Percentiles rank a stretch among this genome's conserved stretches.
phyloP scores from a whole-genome alignment of 2,329 filamentous ascomycete genomes.

The Phyllosticta citribraziliensis region DNA sequence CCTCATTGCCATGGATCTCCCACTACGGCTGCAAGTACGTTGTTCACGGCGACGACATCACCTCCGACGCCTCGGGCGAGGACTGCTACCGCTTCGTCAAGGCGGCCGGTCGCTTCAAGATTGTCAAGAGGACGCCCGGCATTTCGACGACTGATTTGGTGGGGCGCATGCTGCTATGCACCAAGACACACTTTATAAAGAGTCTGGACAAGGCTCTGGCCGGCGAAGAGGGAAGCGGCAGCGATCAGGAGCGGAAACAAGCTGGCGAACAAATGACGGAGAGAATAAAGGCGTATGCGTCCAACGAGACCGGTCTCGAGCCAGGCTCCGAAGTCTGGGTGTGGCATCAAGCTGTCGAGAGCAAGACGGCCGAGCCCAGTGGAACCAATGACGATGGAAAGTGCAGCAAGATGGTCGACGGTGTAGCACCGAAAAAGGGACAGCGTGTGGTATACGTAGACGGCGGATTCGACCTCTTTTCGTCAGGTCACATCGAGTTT shows the following conservation, averaged over 20 bases:
- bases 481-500: conserved; percentile 94
- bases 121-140: conserved; percentile 90
- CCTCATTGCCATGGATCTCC: conserved; percentile 82
- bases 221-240: conserved; percentile 64
- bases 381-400: conserved; percentile 49
- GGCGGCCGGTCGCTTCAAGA: conserved; percentile 83
- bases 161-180: conserved; percentile 92
- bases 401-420: conserved; percentile 60
- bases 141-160: conserved; percentile 98
- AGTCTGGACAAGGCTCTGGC: conserved; percentile 60
- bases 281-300: conserved; percentile 76
- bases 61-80: conserved; percentile 82
- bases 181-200: conserved; percentile 85
- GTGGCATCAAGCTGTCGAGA: conserved; percentile 43
- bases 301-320: conserved; percentile 67
- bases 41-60: conserved; percentile 95
- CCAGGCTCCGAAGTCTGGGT: conserved; percentile 80
- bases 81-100: conserved; percentile 99
- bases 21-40: conserved; percentile 95
- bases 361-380: conserved; percentile 18
- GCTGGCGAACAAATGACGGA: conserved; percentile 61
- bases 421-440: conserved; percentile 60
- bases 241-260: conserved; percentile 53
- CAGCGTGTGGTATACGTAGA: conserved; percentile 92
- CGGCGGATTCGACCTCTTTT: conserved; percentile 93